These are phyloP conservation scores for Botrytis aclada DNA, from an alignment of 2,329 filamentous ascomycete species.

Conservation along the genomic window DNA sequence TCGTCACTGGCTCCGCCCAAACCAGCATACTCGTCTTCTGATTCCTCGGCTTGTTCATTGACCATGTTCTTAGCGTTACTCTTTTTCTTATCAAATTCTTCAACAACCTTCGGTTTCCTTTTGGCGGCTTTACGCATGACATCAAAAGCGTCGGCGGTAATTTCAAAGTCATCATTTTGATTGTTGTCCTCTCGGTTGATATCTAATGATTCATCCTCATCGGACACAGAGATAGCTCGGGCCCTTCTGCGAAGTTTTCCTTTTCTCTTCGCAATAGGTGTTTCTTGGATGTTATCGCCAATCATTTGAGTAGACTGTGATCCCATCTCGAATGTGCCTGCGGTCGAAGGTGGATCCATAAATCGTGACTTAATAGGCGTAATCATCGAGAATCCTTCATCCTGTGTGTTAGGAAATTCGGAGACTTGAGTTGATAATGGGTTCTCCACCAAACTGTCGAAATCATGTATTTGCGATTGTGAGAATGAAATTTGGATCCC, in stretches of 20 bases:
- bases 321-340: slow-evolving; percentile 62
- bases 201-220: slow-evolving; percentile 33
- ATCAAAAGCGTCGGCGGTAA: slow-evolving; percentile 40
- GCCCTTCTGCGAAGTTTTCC: slow-evolving; percentile 52
- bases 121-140: slow-evolving; percentile 66
- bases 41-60: slow-evolving; percentile 93
- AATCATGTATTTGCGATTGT: slow-evolving; percentile 58
- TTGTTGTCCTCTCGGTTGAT: slow-evolving; percentile 23
- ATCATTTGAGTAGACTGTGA: slow-evolving; percentile 24
- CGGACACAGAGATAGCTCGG: slow-evolving; percentile 44
- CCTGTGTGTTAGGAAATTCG: slow-evolving; percentile 75
- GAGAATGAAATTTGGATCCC: slow-evolving; percentile 55
- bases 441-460: slow-evolving; percentile 54
- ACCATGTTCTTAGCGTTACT: slow-evolving; percentile 85
- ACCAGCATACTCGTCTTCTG: slow-evolving; percentile 96
- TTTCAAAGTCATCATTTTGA: slow-evolving; percentile 39
- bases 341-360: slow-evolving; percentile 60
- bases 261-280: slow-evolving; percentile 61
- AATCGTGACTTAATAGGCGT: slow-evolving; percentile 70
- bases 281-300: slow-evolving; percentile 51
- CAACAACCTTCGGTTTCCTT: slow-evolving; percentile 46
- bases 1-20: slow-evolving; percentile 88
- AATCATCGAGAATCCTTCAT: slow-evolving; percentile 70
- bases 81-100: slow-evolving; percentile 76
- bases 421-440: slow-evolving; percentile 57